Base-by-base conservation (phyloP, 1,284 basidiomycete species). In the Ceratobasidium sp. region DNA sequence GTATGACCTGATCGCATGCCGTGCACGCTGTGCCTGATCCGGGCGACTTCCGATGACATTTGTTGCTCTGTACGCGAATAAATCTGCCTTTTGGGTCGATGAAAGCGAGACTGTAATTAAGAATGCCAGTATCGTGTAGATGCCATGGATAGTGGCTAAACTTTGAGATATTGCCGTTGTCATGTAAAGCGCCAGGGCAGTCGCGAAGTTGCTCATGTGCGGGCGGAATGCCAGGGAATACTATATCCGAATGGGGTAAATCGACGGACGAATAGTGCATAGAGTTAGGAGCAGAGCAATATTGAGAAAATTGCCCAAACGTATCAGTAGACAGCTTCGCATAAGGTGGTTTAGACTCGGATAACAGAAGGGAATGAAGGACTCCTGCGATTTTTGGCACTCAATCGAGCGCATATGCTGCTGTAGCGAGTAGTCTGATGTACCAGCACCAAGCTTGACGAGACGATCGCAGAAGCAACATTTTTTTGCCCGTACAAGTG, bases 71-170 rank as follows among this genome's bases (percentile, higher is more conserved):
- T n/a, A 61, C 5, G 5, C 26, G 26, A 39, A 61, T 39, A 28
- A 61, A 61, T 5, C 26, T 26, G 5, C 58, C 58, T 33, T 40
- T n/a, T 1, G 26, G 58, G 26, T 61, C 58, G 58, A 61, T 61
- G 39, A 39, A 61, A 13, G 6, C 39, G 12, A 61, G n/a, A 1
- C 39, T 12, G 28, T 61, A 61, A 12, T 61, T 28, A 10, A 61
- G 26, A 2, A 61, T 1, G 58, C 13, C 28, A 3, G 18, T 1
- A 39, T 61, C 58, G n/a, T 61, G 60, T 9, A 61, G 12, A 2
- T 61, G 60, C 28, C 60, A 61, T 18, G 60, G 60, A 61, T 61
- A 61, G 13, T 61, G 60, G 40, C 60, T 61, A 13, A 61, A 61
- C n/a, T n/a, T n/a, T n/a, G n/a, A n/a, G n/a, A n/a, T n/a, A n/a